Base-by-base conservation (phyloP, 2,329 filamentous ascomycete genomes). In the Penicillium sp. region DNA sequence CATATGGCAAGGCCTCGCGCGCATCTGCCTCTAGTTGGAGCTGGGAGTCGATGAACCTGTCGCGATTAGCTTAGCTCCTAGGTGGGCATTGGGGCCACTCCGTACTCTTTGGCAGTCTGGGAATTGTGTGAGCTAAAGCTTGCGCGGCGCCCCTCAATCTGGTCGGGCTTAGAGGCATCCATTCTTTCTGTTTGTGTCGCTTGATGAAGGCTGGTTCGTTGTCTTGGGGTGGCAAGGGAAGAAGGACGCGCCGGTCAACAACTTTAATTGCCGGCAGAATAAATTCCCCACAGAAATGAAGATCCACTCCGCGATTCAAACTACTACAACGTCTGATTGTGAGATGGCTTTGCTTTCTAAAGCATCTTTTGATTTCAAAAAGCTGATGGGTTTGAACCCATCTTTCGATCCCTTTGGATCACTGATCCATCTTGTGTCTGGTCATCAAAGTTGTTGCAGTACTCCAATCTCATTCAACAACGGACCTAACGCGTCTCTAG, bases 1-100 rank as follows among this genome's bases (percentile, higher is more conserved):
- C 91, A 71, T 96, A 99, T 61, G 94, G 94, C 6, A 99, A 83
- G 57, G 90, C 90, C 79, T 99, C 93, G 64, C 92, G 91, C 44
- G 94, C 94, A 76, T 99, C 94, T 18, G 90, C 90, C 76, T 99
- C 94, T 49, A 99, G 87, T 62, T 88, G 86, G 68, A 97, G 87
- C 71, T 99, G 94, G 51, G 86, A 87, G 65, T 90, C 86, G 62
- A 99, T 91, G 71, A 95, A 97, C 27, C 89, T 93, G 5, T 24
- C 45, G 40, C 5, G 10, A 16, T 56, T 7, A 56, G 50, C 24
- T 49, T 7, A 29, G 43, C 46, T 21, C n/a, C 46, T 31, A 14
- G 22, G 29, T 11, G 16, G 36, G 11, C 22, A 13, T 36, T 53
- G 34, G 48, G 18, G 16, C 45, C 22, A 18, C 13, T 14, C 18